Base-by-base conservation (phyloP, 129 eudicot species). In the Saposhnikovia divaricata region DNA sequence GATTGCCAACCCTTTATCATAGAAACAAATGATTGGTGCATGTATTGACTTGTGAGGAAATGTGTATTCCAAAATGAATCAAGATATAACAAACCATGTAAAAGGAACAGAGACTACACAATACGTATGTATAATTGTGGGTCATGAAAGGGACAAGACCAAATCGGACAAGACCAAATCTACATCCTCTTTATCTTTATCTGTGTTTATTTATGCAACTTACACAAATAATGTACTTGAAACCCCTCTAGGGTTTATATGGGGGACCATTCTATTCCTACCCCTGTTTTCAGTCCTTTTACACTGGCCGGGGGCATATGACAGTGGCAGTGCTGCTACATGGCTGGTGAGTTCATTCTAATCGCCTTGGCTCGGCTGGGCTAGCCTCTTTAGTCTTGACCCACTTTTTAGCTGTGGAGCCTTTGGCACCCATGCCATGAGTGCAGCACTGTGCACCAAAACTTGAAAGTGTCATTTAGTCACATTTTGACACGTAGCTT, bases 191-290 rank as follows among this genome's bases (percentile, higher is more conserved):
- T 37, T 28, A 51, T 42, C 40, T n/a, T 21, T 11, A 61, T 31
- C 21, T 68, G 3, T 68, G 42, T 68, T 31, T 0, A 27, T 68
- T 31, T 0, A 27, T 68, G 73, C 69, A 61, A 61, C 31, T 23
- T 28, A 66, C 40, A 61, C 69, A 61, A 23, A 66, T 31, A 14
- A 34, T 34, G 37, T 34, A 34, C 2, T 1, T 34, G 37, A 34
- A 34, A 34, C 2, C 1, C 73, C 77, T 79, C 75, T 25, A 74
- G 75, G 80, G 70, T 65, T 79, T 79, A 83, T 48, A 21, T 9
- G 4, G 84, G 77, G 89, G 89, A 86, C 89, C 89, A 74, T 70
- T 9, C 78, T 82, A 63, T 27, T n/a, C 18, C 75, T 82, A 42
- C 16, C 8, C 3, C 53, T 38, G 78, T 14, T 48, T 21, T 59